phyloP scores from a whole-genome alignment of 768 basidiomycete genomes.

The Macrolepiota albuminosa region DNA sequence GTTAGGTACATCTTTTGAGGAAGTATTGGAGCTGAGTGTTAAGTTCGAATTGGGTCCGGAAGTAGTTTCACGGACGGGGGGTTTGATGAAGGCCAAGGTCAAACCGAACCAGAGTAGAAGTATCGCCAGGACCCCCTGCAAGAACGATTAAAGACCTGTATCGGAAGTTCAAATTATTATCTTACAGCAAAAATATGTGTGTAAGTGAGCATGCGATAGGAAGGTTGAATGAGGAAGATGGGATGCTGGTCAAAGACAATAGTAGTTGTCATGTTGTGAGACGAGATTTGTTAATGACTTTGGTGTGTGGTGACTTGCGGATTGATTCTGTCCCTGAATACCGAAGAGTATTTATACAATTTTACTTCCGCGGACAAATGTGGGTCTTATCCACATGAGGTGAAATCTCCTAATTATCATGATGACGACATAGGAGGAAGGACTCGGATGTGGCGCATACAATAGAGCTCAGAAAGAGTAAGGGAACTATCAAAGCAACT shows the following conservation, averaged over 20 bases:
- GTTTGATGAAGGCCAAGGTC: slow-evolving; percentile 1
- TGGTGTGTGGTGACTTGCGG: background rate
- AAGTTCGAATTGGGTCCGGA: background rate
- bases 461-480: background rate
- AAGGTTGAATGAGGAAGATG: background rate
- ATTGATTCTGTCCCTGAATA: background rate
- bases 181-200: background rate
- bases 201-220: background rate
- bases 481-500: no score
- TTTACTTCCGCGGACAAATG: background rate
- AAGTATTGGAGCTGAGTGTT: background rate
- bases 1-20: background rate
- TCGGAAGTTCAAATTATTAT: background rate
- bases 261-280: background rate
- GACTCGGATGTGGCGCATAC: background rate
- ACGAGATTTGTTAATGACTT: background rate
- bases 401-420: background rate
- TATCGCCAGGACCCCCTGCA: background rate
- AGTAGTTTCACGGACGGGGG: slow-evolving; percentile 1
- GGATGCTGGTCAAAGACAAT: background rate
- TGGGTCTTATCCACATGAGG: background rate
- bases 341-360: background rate
- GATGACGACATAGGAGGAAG: background rate
- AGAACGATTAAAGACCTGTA: background rate
- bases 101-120: background rate